A percentile compares a stretch with the other conserved stretches of the same genome.
These are phyloP conservation scores for Aristolochia californica DNA, from an alignment of 164 flowering plant genomes.

Conservation along the genomic window DNA sequence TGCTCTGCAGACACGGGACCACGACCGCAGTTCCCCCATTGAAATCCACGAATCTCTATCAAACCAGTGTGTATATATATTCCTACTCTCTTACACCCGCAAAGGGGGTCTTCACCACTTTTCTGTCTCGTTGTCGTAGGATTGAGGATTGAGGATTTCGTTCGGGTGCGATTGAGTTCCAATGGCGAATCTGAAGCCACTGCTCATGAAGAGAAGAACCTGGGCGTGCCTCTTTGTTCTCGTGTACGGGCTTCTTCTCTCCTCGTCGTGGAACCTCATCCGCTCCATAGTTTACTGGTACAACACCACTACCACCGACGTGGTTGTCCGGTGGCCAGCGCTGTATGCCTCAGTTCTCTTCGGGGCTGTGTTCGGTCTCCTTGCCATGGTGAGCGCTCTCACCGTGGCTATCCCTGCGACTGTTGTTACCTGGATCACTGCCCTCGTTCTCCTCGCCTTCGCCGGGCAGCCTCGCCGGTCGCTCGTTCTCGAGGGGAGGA, in stretches of 20 bases:
- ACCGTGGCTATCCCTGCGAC: conserved; percentile 52
- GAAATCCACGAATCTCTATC: not conserved
- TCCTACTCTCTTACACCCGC: not conserved
- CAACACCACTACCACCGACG: not conserved
- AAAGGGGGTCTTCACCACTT: too few species aligned
- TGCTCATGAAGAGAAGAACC: conserved; percentile 5
- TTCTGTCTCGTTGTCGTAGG: too few species aligned
- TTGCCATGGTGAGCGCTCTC: conserved; percentile 22
- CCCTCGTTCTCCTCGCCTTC: conserved; percentile 56
- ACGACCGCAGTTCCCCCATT: too few species aligned
- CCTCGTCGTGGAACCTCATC: conserved; percentile 17
- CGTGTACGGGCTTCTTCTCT: conserved; percentile 13
- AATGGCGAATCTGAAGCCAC: not conserved
- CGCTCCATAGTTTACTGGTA: conserved; percentile 18
- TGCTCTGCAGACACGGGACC: too few species aligned
- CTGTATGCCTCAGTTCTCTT: conserved; percentile 14
- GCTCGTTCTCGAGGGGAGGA: conserved; percentile 44
- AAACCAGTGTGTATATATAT: not conserved
- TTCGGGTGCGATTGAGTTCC: too few species aligned
- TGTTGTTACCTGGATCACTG: conserved; percentile 63
- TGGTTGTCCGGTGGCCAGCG: conserved; percentile 19
- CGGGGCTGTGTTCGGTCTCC: conserved; percentile 16
- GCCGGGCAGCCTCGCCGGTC: conserved; percentile 54
- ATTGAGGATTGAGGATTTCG: too few species aligned
- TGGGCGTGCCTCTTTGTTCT: conserved; percentile 12